A percentile compares a stretch with the other conserved stretches of the same genome.
These are phyloP conservation scores for Picea sitchensis DNA, from an alignment of 75 land plant species.

Conservation along the genomic window DNA sequence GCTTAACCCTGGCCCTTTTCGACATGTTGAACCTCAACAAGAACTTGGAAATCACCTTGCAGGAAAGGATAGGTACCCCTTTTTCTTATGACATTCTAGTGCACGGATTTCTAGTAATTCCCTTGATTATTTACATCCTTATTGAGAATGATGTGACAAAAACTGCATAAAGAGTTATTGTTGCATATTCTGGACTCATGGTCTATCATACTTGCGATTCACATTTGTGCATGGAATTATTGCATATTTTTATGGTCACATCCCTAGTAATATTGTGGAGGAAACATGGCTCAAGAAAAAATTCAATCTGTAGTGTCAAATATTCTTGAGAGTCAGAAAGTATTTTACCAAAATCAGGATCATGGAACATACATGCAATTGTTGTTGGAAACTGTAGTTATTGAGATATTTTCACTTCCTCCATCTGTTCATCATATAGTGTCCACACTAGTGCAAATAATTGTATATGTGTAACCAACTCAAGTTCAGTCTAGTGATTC, in stretches of 20 bases:
- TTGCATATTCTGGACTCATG: slow-evolving; percentile 53
- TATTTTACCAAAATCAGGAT: slow-evolving; percentile 94
- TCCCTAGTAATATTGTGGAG: slow-evolving; percentile 78
- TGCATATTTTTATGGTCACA: slow-evolving; percentile 95
- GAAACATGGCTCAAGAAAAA: slow-evolving; percentile 42
- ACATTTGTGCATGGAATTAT: slow-evolving; percentile 96
- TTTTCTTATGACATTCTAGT: too few species aligned
- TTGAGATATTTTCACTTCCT: slow-evolving; percentile 91
- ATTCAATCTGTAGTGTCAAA: slow-evolving; percentile 40
- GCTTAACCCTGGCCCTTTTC: slow-evolving; percentile 64
- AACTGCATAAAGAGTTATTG: slow-evolving; percentile 76
- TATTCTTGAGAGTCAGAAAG: slow-evolving; percentile 67
- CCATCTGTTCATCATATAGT: slow-evolving; percentile 66
- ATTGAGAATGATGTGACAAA: slow-evolving; percentile 96
- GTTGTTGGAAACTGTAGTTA: slow-evolving; percentile 91
- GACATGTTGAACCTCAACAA: slow-evolving; percentile 76
- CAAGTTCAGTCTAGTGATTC: slow-evolving; percentile 60
- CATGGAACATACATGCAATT: slow-evolving; percentile 94
- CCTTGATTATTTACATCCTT: slow-evolving; percentile 9
- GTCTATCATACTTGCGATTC: slow-evolving; percentile 81
- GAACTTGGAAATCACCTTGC: slow-evolving; percentile 92
- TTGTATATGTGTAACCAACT: slow-evolving; percentile 69
- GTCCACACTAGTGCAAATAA: slow-evolving; percentile 74
- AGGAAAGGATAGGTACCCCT: slow-evolving; percentile 35
- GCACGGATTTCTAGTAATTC: too few species aligned